A percentile compares a stretch with the other conserved stretches of the same genome.
phyloP scores from a whole-genome alignment of 2,329 filamentous ascomycete genomes.

The Trichoderma semiorbis region DNA sequence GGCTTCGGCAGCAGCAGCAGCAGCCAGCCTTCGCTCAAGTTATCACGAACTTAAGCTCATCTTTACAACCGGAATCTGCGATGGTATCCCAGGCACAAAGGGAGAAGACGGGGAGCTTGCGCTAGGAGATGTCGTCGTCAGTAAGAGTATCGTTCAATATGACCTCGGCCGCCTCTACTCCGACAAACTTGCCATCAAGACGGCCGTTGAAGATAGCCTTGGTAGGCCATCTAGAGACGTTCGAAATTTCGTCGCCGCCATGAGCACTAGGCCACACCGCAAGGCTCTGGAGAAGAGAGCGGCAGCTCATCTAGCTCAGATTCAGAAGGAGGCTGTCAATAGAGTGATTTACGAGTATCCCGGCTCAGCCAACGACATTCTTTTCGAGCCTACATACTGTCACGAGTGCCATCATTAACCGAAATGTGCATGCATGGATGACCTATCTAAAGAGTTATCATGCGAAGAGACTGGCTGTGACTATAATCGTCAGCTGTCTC shows the following conservation, averaged over 20 bases:
- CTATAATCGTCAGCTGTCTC: not conserved
- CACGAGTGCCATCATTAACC: not conserved
- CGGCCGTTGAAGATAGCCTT: not conserved
- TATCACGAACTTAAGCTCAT: not conserved
- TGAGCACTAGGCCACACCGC: not conserved
- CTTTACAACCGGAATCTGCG: not conserved
- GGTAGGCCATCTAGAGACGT: not conserved
- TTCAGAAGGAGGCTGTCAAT: not conserved
- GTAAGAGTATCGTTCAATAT: not conserved
- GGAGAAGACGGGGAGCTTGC: not conserved
- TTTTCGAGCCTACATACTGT: not conserved
- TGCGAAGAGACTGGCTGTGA: not conserved
- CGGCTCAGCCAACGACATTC: not conserved
- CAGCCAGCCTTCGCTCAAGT: not conserved
- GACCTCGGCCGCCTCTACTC: not conserved
- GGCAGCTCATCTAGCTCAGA: not conserved
- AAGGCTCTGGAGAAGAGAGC: not conserved
- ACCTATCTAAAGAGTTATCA: not conserved
- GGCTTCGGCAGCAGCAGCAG: not conserved
- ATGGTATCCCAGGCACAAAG: not conserved
- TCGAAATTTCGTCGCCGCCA: not conserved
- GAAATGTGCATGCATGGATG: not conserved
- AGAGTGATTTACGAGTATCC: not conserved
- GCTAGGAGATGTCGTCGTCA: not conserved
- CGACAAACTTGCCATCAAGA: not conserved